Percentiles rank a stretch among this genome's conserved stretches.
phyloP scores from a whole-genome alignment of 1,139 yeast genomes.

The Zygoascus hellenicus region DNA sequence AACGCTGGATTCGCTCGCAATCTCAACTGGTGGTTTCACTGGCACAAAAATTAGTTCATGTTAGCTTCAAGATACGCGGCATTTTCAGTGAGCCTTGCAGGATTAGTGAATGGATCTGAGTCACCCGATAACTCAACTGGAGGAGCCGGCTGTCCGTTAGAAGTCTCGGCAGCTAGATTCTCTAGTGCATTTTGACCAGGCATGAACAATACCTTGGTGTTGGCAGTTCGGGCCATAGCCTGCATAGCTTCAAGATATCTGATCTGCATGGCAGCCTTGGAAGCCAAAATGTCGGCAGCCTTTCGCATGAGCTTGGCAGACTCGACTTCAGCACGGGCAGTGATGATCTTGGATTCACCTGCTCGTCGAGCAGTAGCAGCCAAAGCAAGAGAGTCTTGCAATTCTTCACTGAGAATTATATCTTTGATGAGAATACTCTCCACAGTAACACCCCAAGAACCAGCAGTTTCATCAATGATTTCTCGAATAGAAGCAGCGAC shows the following conservation, averaged over 20 bases:
- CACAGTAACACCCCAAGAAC: constrained; percentile 67
- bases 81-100: constrained; percentile 11
- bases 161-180: constrained; percentile 23
- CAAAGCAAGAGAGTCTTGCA: constrained; percentile 59
- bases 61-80: constrained; percentile 13
- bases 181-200: constrained; percentile 46
- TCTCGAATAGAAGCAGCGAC: constrained; percentile 61
- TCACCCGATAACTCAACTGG: constrained; percentile 3
- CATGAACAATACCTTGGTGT: constrained; percentile 69
- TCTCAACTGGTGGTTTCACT: too few relatives aligned
- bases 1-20: too few relatives aligned
- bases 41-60: too few relatives aligned
- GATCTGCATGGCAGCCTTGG: constrained; percentile 75
- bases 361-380: constrained; percentile 75
- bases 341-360: constrained; percentile 72
- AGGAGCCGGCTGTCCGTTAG: neutral
- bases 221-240: constrained; percentile 58
- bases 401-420: constrained; percentile 50
- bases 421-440: constrained; percentile 69
- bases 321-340: constrained; percentile 73
- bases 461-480: constrained; percentile 58
- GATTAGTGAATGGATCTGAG: neutral
- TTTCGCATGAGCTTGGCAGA: constrained; percentile 72
- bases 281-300: constrained; percentile 71
- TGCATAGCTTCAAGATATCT: constrained; percentile 78